Evolutionary conservation across 2,329 filamentous ascomycete genomes (phyloP), one percentile per base, ranked within the genome.

Genomic region (Aphanoascus verrucosus): DNA sequence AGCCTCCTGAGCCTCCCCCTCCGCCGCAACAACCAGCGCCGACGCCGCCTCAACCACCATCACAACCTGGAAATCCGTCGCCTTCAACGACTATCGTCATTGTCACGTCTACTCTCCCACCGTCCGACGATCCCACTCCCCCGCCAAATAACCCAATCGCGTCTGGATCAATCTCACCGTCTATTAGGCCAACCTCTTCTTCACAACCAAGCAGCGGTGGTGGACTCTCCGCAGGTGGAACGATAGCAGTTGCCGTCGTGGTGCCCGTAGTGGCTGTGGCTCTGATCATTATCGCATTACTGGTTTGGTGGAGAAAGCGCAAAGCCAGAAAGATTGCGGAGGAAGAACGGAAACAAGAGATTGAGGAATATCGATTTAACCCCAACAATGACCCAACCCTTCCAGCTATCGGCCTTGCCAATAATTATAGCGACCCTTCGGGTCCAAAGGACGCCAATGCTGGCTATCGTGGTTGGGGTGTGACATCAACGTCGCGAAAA

Each of bases 281-380:
- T 1, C 70, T 94, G 15, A 76, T 97, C 19, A 82, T 91, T 1
- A 69, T 91, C 7, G 81, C 80, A 2, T 86, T 83, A 5, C 76
- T 96, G 28, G 89, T 86, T 68, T 81, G 91, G 64, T 98, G 89
- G 88, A 83, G 87, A 66, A 89, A 83, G 73, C 85, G 89, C 58
- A 94, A 94, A 73, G 83, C 86, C 63, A 82, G 84, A 59, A 93
- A 88, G 74, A 81, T 82, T 58, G 86, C 85, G 12, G 88, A 93
- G 65, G 93, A 96, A 66, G 82, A 90, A 63, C 82, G 93, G 49
- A 82, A 90, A 58, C 96, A 96, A 73, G 93, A 98, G 70, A 89
- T 96, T 9, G 91, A 97, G 68, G 93, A 97, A 66, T 97, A 97
- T 67, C 85, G 86, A 32, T 97, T 90, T 75, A 97, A 97, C 68